Evolutionary conservation across 176 grass and related monocot species (phyloP), one percentile per base, ranked within the genome.

Genomic region (Triticum urartu): DNA sequence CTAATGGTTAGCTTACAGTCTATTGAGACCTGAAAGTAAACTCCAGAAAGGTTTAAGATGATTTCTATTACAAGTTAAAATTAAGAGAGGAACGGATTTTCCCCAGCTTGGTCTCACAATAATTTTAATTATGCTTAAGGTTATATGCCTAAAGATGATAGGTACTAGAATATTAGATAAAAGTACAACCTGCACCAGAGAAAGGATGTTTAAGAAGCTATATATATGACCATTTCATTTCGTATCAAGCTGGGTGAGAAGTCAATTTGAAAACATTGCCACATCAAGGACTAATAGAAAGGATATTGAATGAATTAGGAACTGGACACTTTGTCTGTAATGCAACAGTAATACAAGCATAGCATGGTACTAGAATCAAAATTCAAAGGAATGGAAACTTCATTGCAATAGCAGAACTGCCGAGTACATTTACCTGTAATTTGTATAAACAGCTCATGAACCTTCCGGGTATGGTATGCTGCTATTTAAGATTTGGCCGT

Each of bases 391-490:
- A 13, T 22, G 3, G 2, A 38, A 58, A 18, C 21, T 82, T 71
- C 11, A 35, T 11, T 39, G 76, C 76, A 79, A 9, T 67, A 14
- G 17, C 30, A 69, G 9, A 54, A 70, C 10, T 24, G 4, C 26
- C 60, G 11, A 64, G 20, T 58, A 56, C 14, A 69, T 82, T 69
- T 82, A 82, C 66, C 79, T 68, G 18, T 47, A 81, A 83, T 58
- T 26, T 71, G 48, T 38, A 71, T 58, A 52, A 39, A 58, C 20
- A 70, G 8, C 7, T 82, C 36, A 64, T 24, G 11, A 35, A 18
- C 17, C 60, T 45, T 45, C 4, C 64, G 10, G 11, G 14, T 13
- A 40, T 72, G 32, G 30, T 7, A 72, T 72, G 48, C 33, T 48
- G 7, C 34, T 60, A 50, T 34, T 26, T 26, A 26, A 26, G 26